phyloP scores from a whole-genome alignment of 2,329 filamentous ascomycete species.

The Emericellopsis cladophorae region DNA sequence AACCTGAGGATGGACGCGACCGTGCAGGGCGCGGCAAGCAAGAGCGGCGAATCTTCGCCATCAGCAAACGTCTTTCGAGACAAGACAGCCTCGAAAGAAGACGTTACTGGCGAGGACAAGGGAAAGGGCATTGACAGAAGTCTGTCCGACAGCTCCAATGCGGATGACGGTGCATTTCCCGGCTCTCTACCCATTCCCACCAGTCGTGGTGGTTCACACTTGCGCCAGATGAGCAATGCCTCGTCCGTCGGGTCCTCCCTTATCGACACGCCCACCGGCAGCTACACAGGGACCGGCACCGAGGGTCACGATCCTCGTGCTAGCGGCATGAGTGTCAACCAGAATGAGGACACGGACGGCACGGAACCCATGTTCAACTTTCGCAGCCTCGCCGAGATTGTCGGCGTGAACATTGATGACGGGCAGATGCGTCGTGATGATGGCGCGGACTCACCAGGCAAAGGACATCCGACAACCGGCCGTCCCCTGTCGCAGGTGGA shows the following conservation, averaged over 20 bases:
- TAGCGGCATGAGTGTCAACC: constrained; percentile 32
- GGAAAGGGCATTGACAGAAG: constrained; percentile 57
- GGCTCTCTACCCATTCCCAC: constrained; percentile 31
- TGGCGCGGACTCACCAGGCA: constrained; percentile 11
- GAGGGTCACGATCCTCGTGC: constrained; percentile 35
- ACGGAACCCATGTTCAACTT: constrained; percentile 85
- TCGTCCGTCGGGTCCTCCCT: constrained; percentile 74
- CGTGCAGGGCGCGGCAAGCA: constrained; percentile 27
- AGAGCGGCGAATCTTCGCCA: constrained; percentile 9
- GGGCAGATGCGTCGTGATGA: constrained; percentile 18
- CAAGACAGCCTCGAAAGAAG: constrained; percentile 9
- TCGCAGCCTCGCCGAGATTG: constrained; percentile 71
- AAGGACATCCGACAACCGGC: constrained; percentile 7
- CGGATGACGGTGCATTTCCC: constrained; percentile 18
- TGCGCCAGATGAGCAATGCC: constrained; percentile 75
- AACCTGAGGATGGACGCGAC: constrained; percentile 46
- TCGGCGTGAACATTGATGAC: constrained; percentile 50
- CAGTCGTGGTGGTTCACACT: constrained; percentile 53
- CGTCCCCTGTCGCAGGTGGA: constrained; percentile 22
- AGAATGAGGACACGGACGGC: constrained; percentile 36
- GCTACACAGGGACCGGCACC: constrained; percentile 23
- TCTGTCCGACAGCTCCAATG: constrained; percentile 4
- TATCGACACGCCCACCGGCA: constrained; percentile 50
- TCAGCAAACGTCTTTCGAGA: not conserved
- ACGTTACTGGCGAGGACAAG: constrained; percentile 35